A percentile compares a stretch with the other conserved stretches of the same genome.
Conservation (phyloP, 2,329 filamentous ascomycete genomes). For the Zymoseptoria ardabiliae region DNA sequence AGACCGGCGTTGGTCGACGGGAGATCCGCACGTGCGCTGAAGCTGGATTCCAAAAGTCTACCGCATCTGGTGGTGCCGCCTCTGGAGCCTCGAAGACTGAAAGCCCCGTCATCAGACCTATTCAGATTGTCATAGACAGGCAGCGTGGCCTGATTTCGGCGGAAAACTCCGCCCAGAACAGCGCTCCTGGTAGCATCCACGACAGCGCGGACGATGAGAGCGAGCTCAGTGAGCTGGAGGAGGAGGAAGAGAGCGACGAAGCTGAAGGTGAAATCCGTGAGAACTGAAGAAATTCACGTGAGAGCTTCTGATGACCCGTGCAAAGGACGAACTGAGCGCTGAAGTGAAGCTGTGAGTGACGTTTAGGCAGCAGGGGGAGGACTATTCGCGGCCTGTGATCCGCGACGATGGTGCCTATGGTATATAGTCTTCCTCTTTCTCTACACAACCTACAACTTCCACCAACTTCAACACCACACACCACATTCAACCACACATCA, state of each 20-base stretch:
- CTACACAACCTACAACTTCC: too few relatives aligned
- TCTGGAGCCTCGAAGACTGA: constrained; percentile 3
- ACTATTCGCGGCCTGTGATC: too few relatives aligned
- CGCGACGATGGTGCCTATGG: too few relatives aligned
- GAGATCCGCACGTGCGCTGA: constrained; percentile 55
- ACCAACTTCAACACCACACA: too few relatives aligned
- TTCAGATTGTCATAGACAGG: constrained; percentile 25
- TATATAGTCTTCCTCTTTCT: too few relatives aligned
- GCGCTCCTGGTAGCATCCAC: constrained; percentile 49
- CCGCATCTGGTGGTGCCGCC: constrained; percentile 8
- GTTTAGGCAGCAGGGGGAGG: too few relatives aligned
- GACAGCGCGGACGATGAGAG: constrained; percentile 50
- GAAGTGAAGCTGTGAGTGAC: too few relatives aligned
- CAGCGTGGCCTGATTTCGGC: constrained; percentile 23
- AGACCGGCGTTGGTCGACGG: constrained; percentile 52
- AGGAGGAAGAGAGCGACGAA: constrained; percentile 22
- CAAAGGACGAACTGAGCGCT: too few relatives aligned
- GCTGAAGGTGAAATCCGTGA: too few relatives aligned
- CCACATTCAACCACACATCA: too few relatives aligned
- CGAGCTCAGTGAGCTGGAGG: constrained; percentile 47
- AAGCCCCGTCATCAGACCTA: constrained; percentile 6
- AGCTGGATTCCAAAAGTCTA: constrained; percentile 40
- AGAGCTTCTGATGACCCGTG: too few relatives aligned
- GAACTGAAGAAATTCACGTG: too few relatives aligned
- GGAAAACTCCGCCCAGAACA: constrained; percentile 36